phyloP scores from a whole-genome alignment of 2,329 filamentous ascomycete species.

The Neurospora sp. region DNA sequence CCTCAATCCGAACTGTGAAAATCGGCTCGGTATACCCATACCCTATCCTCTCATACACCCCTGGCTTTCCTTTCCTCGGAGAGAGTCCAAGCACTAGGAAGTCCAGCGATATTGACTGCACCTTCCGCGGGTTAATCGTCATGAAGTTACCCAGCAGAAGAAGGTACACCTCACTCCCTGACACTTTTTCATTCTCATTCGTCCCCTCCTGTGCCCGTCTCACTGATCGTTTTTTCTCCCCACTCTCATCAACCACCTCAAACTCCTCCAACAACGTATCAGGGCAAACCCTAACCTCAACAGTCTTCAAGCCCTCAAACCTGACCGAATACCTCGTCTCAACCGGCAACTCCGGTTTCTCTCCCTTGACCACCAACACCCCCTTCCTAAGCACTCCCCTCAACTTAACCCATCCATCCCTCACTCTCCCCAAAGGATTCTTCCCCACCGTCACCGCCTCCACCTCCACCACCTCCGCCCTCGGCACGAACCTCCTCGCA shows the following conservation, averaged over 20 bases:
- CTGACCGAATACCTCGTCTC: background rate
- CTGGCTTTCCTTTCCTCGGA: background rate
- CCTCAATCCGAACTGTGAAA: background rate
- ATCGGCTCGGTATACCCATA: background rate
- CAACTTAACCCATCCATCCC: background rate
- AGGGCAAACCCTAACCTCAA: background rate
- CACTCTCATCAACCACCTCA: background rate
- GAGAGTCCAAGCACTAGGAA: background rate
- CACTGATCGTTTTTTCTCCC: background rate
- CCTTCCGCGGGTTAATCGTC: background rate
- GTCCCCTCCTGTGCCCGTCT: background rate
- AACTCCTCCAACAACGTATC: conserved; percentile 2
- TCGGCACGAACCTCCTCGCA: background rate
- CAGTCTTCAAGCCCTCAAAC: background rate
- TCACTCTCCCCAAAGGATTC: background rate
- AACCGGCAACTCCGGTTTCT: background rate
- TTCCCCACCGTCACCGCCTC: background rate
- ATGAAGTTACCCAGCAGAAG: background rate
- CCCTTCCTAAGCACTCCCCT: background rate
- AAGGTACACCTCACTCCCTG: background rate
- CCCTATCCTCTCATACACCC: background rate
- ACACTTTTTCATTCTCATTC: background rate
- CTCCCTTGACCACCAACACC: background rate
- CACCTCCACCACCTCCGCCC: background rate
- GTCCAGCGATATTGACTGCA: background rate